These are phyloP conservation scores for Heliamphora pulchella DNA, from an alignment of 179 eudicot species.

Conservation along the genomic window DNA sequence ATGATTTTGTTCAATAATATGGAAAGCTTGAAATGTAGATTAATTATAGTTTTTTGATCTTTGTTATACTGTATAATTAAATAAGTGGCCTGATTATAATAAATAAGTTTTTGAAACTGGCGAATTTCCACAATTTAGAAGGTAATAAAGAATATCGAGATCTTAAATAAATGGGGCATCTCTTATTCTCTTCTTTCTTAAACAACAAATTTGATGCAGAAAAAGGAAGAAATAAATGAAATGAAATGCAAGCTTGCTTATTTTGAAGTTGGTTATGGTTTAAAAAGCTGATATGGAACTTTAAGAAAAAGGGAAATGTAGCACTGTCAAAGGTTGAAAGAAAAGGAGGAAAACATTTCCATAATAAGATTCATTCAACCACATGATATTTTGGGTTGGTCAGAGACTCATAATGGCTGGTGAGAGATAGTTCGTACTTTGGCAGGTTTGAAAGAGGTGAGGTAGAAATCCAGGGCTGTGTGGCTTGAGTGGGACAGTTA, in stretches of 20 bases:
- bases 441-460: background rate
- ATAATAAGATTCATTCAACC: background rate
- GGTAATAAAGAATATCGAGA: background rate
- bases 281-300: background rate
- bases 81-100: background rate
- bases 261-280: background rate
- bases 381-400: too few relatives aligned
- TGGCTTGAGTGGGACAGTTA: too few relatives aligned
- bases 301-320: background rate
- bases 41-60: background rate
- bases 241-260: background rate
- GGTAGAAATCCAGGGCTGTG: background rate
- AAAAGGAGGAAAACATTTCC: background rate
- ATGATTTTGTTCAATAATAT: background rate
- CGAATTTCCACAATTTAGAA: background rate
- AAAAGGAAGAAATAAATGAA: background rate
- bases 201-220: background rate
- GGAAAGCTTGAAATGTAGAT: background rate
- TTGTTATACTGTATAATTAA: background rate
- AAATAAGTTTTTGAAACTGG: background rate
- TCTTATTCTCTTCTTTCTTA: background rate
- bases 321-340: background rate
- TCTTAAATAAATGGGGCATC: background rate
- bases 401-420: background rate
- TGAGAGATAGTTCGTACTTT: constrained; percentile 6